Percentiles rank a stretch among this genome's conserved stretches.
Evolutionary conservation across 2,329 filamentous ascomycete genomes (phyloP).

Genomic region (Fusarium pseudograminearum): DNA sequence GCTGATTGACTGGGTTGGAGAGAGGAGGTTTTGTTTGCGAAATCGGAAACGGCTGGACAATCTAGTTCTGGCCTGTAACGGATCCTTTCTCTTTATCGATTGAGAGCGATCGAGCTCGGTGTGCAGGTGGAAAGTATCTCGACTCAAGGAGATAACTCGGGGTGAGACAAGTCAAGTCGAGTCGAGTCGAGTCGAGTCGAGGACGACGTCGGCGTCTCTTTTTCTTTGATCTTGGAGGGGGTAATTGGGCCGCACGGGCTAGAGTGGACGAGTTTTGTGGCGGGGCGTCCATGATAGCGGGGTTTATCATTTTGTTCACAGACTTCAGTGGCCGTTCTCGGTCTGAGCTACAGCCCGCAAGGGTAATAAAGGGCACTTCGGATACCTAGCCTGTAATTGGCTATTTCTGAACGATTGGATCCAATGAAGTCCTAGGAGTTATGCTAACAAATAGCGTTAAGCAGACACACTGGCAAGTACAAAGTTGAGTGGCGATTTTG

Average conservation of each 20-base stretch:
- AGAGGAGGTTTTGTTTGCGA: slow-evolving; percentile 8
- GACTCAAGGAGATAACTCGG: slow-evolving; percentile 39
- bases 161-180: slow-evolving; percentile 17
- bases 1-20: not conserved
- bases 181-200: slow-evolving; percentile 17
- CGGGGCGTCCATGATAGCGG: slow-evolving; percentile 46
- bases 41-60: slow-evolving; percentile 2
- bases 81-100: slow-evolving; percentile 22
- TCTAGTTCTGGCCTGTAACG: not conserved
- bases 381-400: no score
- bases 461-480: no score
- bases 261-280: slow-evolving; percentile 45
- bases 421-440: no score
- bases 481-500: no score
- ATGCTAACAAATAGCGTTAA: no score
- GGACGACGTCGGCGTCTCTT: slow-evolving; percentile 11
- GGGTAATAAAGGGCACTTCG: no score
- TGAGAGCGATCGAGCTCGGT: slow-evolving; percentile 6
- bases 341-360: no score
- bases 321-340: slow-evolving; percentile 38
- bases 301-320: slow-evolving; percentile 30
- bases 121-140: slow-evolving; percentile 3
- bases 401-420: no score
- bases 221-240: slow-evolving; percentile 35
- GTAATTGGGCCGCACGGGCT: not conserved